Evolutionary conservation across 345 rosid genomes (phyloP), one percentile per base, ranked within the genome.

Genomic region (Reutealis trisperma): DNA sequence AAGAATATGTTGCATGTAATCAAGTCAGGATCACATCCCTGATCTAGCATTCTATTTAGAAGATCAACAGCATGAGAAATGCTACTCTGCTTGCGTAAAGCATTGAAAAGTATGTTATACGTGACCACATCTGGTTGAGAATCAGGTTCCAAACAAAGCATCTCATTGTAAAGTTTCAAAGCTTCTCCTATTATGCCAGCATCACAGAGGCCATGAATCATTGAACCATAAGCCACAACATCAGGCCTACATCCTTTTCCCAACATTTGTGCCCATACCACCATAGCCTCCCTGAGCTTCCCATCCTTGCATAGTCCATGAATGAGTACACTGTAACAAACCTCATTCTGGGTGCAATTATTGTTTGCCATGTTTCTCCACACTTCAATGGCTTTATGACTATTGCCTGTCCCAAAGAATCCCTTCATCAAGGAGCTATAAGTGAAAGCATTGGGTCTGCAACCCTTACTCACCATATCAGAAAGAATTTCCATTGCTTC

Each of bases 361-460:
- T 64, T 76, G 67, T 84, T 71, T 47, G 67, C 87, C 90, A 92
- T 90, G 80, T 84, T 92, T 80, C 85, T 83, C 98, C 98, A 96
- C 57, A 96, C 79, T 81, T 86, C 86, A 75, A 91, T 34, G 24
- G 99, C 99, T 80, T 87, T 88, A 74, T 82, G 87, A 62, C 89
- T 76, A 47, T 85, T 84, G 72, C 93, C 91, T 0, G 69, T 64
- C 83, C 78, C 88, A 73, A 93, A 92, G 77, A 85, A 93, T 69
- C 97, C 98, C 85, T 81, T 92, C 90, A 96, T 89, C 82, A 96
- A 72, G 61, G 97, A 93, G 89, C 99, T 96, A 73, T 89, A 93
- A 51, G 97, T 87, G 81, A 86, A 90, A 44, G 85, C 96, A 89
- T 93, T 96, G 0, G 98, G 96, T 34, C 73, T 75, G 78, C 92